A percentile compares a stretch with the other conserved stretches of the same genome.
Conservation (phyloP, 1,284 basidiomycete species). For the Cutaneotrichosporon curvatum region DNA sequence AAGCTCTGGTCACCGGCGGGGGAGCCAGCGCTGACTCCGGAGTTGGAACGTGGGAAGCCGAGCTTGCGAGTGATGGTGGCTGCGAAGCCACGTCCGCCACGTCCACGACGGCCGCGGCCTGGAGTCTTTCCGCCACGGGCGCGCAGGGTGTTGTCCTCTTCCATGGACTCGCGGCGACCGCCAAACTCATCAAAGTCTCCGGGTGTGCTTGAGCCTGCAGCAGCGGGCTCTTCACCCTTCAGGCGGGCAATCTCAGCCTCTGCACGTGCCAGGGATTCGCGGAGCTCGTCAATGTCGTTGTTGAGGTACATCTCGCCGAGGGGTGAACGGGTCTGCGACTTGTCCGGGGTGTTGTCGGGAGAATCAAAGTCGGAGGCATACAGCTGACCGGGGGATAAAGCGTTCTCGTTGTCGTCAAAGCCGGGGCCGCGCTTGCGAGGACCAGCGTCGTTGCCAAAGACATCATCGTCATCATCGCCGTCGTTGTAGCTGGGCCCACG, state of each 20-base stretch:
- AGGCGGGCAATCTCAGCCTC: slow-evolving; percentile 38
- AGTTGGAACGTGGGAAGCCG: slow-evolving; percentile 30
- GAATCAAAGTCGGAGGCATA: slow-evolving; percentile 51
- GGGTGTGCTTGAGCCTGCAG: background rate
- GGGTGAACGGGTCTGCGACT: slow-evolving; percentile 32
- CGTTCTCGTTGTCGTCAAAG: slow-evolving; percentile 53
- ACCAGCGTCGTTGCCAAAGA: slow-evolving; percentile 55
- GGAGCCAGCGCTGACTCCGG: slow-evolving; percentile 16
- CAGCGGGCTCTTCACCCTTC: slow-evolving; percentile 13
- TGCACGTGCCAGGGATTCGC: slow-evolving; percentile 35
- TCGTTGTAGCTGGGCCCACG: slow-evolving; percentile 49
- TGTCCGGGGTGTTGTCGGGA: slow-evolving; percentile 58
- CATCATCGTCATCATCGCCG: slow-evolving; percentile 57
- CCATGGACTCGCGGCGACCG: slow-evolving; percentile 2
- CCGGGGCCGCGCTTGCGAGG: slow-evolving; percentile 54
- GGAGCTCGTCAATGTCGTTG: slow-evolving; percentile 43
- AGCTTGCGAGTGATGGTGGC: slow-evolving; percentile 35
- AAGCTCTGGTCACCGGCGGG: slow-evolving; percentile 35
- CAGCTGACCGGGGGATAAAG: slow-evolving; percentile 47
- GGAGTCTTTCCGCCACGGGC: slow-evolving; percentile 28
- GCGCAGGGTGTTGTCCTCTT: slow-evolving; percentile 7
- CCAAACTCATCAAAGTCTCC: slow-evolving; percentile 32
- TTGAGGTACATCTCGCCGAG: slow-evolving; percentile 42
- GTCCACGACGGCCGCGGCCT: slow-evolving; percentile 34
- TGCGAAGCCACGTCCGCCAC: slow-evolving; percentile 26